phyloP scores from a whole-genome alignment of 495 filamentous ascomycete species.

The Aspergillus ellipticus region DNA sequence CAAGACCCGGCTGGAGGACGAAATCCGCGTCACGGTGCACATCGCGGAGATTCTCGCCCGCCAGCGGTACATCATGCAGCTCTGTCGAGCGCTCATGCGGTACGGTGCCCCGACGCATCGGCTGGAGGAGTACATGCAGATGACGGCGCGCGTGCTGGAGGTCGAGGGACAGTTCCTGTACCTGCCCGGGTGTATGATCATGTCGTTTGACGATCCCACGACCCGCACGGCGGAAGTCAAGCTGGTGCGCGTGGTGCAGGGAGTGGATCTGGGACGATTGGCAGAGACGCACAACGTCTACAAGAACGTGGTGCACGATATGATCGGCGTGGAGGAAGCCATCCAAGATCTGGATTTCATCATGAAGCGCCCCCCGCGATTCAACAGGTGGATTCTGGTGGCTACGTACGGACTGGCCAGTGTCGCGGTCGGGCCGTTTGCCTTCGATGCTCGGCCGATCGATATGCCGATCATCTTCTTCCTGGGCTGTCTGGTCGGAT shows the following conservation, averaged over 20 bases:
- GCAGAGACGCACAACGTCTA: constrained; percentile 86
- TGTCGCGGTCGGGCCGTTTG: constrained; percentile 75
- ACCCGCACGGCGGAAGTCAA: constrained; percentile 93
- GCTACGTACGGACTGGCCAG: constrained; percentile 79
- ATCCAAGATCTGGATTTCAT: constrained; percentile 67
- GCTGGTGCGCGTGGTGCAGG: constrained; percentile 72
- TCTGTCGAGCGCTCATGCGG: constrained; percentile 84
- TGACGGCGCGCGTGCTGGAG: constrained; percentile 83
- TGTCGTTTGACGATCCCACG: constrained; percentile 85
- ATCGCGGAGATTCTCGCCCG: constrained; percentile 82
- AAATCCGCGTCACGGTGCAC: constrained; percentile 73
- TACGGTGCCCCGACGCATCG: constrained; percentile 77
- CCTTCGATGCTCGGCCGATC: constrained; percentile 78
- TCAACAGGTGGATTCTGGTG: constrained; percentile 69
- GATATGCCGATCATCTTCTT: constrained; percentile 86
- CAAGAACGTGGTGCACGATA: constrained; percentile 88
- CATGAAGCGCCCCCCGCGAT: constrained; percentile 60
- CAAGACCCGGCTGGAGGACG: constrained; percentile 58
- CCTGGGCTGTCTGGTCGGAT: constrained; percentile 75
- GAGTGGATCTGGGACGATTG: constrained; percentile 80
- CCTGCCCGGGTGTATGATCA: constrained; percentile 91
- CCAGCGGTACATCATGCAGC: constrained; percentile 80
- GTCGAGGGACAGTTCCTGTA: constrained; percentile 91
- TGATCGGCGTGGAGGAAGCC: constrained; percentile 81
- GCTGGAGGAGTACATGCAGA: constrained; percentile 84